These are phyloP conservation scores for Polyporus tsugae DNA, from an alignment of 1,284 basidiomycete species.

Conservation along the genomic window DNA sequence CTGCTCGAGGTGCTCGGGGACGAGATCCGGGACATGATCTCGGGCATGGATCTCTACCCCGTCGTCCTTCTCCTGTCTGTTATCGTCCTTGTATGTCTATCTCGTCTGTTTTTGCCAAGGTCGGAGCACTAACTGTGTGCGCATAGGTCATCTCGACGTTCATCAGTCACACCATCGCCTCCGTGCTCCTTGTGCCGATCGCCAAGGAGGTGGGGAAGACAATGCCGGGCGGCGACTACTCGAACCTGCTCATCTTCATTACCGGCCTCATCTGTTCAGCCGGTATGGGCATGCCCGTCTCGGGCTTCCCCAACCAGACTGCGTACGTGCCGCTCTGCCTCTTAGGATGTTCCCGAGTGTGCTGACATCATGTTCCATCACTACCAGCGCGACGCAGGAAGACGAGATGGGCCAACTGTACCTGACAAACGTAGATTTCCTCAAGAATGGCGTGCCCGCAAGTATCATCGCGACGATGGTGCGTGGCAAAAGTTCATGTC, in stretches of 20 bases:
- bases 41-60: conserved; percentile 78
- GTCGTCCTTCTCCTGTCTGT: conserved; percentile 88
- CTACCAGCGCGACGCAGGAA: conserved; percentile 86
- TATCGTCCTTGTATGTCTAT: conserved; percentile 82
- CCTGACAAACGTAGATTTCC: conserved; percentile 87
- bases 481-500: conserved; percentile 39
- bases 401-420: conserved; percentile 94
- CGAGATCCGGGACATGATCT: conserved; percentile 74
- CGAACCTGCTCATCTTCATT: conserved; percentile 88
- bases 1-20: conserved; percentile 82
- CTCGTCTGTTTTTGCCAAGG: neutral
- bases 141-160: conserved; percentile 82
- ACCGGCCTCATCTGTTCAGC: conserved; percentile 94
- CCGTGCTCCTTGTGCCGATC: conserved; percentile 95
- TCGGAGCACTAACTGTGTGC: neutral
- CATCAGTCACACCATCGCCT: conserved; percentile 97
- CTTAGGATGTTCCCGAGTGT: neutral
- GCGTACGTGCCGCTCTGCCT: conserved; percentile 66
- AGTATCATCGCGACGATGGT: conserved; percentile 88
- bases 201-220: conserved; percentile 89
- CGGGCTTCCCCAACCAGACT: conserved; percentile 97
- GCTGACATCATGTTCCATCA: conserved; percentile 9
- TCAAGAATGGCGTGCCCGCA: conserved; percentile 93
- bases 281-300: conserved; percentile 98
- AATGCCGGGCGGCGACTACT: conserved; percentile 67